These are phyloP conservation scores for Tuber borchii DNA, from an alignment of 495 filamentous ascomycete genomes.

Conservation along the genomic window DNA sequence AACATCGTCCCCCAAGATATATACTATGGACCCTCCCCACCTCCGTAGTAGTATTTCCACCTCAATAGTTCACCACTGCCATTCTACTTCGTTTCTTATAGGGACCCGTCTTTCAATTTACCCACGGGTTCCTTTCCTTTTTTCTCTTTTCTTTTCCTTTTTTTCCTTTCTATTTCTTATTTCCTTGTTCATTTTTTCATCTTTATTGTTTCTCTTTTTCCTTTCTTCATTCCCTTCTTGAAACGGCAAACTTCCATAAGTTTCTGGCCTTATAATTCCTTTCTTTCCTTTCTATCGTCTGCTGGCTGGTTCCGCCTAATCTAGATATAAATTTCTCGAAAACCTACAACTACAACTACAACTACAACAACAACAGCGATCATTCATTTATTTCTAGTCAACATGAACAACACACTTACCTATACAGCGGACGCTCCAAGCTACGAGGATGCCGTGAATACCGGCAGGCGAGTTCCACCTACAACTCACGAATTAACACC, in stretches of 20 bases:
- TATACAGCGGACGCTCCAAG: slow-evolving; percentile 25
- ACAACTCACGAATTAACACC: slow-evolving; percentile 66
- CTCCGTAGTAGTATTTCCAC: not conserved
- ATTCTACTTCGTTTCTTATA: slow-evolving; percentile 11
- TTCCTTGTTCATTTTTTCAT: not conserved
- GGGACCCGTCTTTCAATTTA: slow-evolving; percentile 1
- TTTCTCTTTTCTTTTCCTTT: slow-evolving; percentile 2
- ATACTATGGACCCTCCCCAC: slow-evolving; percentile 1
- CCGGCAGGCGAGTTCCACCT: slow-evolving; percentile 42
- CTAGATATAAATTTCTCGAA: not conserved
- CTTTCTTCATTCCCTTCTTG: slow-evolving; percentile 9
- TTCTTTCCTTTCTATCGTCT: not conserved
- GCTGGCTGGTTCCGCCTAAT: slow-evolving; percentile 6
- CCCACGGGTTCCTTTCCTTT: slow-evolving; percentile 4
- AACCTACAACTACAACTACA: no score
- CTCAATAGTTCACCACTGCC: slow-evolving; percentile 1
- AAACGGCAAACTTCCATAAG: slow-evolving; percentile 7
- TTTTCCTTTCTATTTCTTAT: not conserved
- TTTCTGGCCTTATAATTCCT: not conserved
- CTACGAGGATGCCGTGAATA: slow-evolving; percentile 38
- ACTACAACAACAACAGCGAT: not conserved
- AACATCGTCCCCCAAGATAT: not conserved
- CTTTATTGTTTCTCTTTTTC: slow-evolving; percentile 23
- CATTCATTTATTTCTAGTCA: not conserved
- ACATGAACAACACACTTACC: slow-evolving; percentile 9